These are phyloP conservation scores for Scheffersomyces insectosa DNA, from an alignment of 1,139 yeast genomes.

Conservation along the genomic window DNA sequence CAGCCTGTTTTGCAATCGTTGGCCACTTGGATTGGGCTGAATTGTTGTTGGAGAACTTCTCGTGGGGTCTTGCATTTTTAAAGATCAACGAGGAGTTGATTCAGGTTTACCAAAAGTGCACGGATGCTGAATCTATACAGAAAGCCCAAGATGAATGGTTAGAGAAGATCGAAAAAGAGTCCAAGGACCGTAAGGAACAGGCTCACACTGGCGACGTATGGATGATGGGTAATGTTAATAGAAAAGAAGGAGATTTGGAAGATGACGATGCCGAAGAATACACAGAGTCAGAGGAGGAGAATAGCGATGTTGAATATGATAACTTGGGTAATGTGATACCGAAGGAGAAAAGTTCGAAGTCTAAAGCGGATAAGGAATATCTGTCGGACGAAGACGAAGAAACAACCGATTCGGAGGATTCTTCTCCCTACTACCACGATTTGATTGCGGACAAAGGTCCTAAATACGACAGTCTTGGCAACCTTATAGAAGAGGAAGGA, in stretches of 20 bases:
- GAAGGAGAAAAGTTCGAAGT: background rate
- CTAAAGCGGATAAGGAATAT: background rate
- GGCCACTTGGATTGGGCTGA: slow-evolving; percentile 92
- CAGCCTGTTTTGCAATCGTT: slow-evolving; percentile 94
- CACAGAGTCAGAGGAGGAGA: slow-evolving; percentile 5
- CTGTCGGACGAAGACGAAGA: background rate
- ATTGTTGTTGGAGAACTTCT: slow-evolving; percentile 70
- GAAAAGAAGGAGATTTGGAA: slow-evolving; percentile 18
- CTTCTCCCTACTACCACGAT: background rate
- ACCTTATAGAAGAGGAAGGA: background rate
- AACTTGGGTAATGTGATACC: slow-evolving; percentile 13
- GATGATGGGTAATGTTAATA: slow-evolving; percentile 78
- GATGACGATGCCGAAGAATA: slow-evolving; percentile 7
- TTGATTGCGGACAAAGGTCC: background rate
- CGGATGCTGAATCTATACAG: slow-evolving; percentile 74
- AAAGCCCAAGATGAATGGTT: slow-evolving; percentile 79
- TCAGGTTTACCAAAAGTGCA: slow-evolving; percentile 72
- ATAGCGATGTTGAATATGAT: slow-evolving; percentile 9
- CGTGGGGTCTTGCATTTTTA: slow-evolving; percentile 90
- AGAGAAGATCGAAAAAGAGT: slow-evolving; percentile 65
- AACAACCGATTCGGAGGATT: background rate
- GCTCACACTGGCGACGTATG: slow-evolving; percentile 65
- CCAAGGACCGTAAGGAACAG: slow-evolving; percentile 57
- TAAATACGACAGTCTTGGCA: background rate
- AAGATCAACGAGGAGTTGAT: slow-evolving; percentile 79